A percentile compares a stretch with the other conserved stretches of the same genome.
phyloP scores from a whole-genome alignment of 176 grass and related monocot genomes.

The Pharus latifolius region DNA sequence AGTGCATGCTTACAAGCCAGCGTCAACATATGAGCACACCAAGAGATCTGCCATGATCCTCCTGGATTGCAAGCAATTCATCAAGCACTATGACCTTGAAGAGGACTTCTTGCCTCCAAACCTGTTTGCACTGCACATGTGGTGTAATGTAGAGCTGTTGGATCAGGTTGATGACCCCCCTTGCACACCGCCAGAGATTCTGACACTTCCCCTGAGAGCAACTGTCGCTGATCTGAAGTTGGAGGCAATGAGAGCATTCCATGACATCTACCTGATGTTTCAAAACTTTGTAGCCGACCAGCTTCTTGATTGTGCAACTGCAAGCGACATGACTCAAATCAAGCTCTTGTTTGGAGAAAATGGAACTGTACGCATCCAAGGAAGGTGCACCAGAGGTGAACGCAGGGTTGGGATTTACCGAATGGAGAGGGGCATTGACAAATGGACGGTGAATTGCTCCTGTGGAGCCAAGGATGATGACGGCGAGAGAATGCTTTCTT shows the following conservation, averaged over 20 bases:
- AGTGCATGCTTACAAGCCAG: conserved; percentile 43
- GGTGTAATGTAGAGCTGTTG: conserved; percentile 38
- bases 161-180: conserved; percentile 29
- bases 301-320: conserved; percentile 43
- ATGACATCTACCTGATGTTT: conserved; percentile 49
- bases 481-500: conserved; percentile 78
- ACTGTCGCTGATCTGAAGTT: conserved; percentile 58
- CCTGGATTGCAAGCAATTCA: conserved; percentile 72
- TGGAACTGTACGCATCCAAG: conserved; percentile 20
- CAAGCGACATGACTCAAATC: conserved; percentile 30
- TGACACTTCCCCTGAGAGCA: conserved; percentile 35
- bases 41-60: conserved; percentile 25
- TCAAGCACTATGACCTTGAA: conserved; percentile 53
- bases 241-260: conserved; percentile 35
- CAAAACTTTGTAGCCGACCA: conserved; percentile 38
- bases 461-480: conserved; percentile 78
- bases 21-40: conserved; percentile 2
- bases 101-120: conserved; percentile 26
- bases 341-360: conserved; percentile 41
- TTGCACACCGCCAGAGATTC: conserved; percentile 35
- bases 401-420: conserved; percentile 33
- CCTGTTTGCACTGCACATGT: conserved; percentile 30
- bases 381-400: conserved; percentile 24
- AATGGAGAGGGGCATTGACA: conserved; percentile 59
- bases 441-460: conserved; percentile 58